Evolutionary conservation across 163 green algal species (phyloP).

Genomic region (Prototheca wickerhamii): DNA sequence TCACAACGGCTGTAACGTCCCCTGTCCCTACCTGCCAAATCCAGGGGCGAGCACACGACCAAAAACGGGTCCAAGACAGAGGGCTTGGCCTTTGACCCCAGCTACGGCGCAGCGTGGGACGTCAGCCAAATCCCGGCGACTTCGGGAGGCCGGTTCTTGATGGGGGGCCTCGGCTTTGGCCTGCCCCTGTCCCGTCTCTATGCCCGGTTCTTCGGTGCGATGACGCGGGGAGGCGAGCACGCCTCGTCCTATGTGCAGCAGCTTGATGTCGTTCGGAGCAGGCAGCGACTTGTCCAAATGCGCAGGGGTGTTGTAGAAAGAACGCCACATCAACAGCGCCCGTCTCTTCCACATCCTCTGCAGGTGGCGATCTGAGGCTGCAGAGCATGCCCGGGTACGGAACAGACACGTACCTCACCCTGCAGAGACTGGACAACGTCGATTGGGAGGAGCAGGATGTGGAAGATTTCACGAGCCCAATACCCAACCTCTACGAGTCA

Average conservation of each 20-base stretch:
- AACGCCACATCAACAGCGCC: too few species aligned
- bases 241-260: not conserved
- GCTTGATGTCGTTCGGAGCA: not conserved
- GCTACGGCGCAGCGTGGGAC: conserved; percentile 8
- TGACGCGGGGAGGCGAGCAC: not conserved
- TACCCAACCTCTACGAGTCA: not conserved
- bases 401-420: conserved; percentile 62
- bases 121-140: not conserved
- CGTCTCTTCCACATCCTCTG: not conserved
- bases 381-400: conserved; percentile 69
- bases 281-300: too few species aligned
- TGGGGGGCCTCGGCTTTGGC: conserved; percentile 75
- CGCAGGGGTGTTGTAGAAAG: too few species aligned
- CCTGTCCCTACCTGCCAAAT: too few species aligned
- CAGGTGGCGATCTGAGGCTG: conserved; percentile 55
- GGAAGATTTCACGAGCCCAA: conserved; percentile 3
- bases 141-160: conserved; percentile 25
- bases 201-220: conserved; percentile 67
- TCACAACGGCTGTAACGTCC: too few species aligned
- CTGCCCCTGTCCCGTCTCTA: conserved; percentile 77
- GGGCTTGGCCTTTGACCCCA: not conserved
- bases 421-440: conserved; percentile 46
- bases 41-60: not conserved
- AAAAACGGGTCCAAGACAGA: not conserved
- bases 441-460: conserved; percentile 36